phyloP scores from a whole-genome alignment of 305 asterid genomes.

The Fraxinus floribunda region DNA sequence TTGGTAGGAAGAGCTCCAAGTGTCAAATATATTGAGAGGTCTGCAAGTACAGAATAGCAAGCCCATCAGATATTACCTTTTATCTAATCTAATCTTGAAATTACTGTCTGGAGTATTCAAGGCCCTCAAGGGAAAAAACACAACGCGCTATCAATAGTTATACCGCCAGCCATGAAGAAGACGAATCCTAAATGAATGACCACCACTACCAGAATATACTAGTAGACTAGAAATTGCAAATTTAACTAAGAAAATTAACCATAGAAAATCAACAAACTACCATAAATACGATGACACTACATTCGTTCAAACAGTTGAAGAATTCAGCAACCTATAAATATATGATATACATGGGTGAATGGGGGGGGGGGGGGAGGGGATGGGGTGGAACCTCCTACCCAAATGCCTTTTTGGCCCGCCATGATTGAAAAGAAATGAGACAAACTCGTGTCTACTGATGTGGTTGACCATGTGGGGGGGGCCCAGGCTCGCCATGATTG shows the following conservation, averaged over 20 bases:
- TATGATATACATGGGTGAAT: background rate
- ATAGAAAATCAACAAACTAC: background rate
- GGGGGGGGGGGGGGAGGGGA: too few relatives aligned
- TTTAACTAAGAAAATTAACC: background rate
- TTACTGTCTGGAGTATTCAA: background rate
- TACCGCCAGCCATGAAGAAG: background rate
- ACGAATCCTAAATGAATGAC: background rate
- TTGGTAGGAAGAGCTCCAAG: background rate
- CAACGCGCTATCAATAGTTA: background rate
- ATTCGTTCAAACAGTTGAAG: background rate
- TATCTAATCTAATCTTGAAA: too few relatives aligned
- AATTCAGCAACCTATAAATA: background rate
- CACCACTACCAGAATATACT: background rate
- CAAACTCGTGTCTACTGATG: conserved; percentile 43
- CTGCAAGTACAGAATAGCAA: background rate
- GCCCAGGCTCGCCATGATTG: conserved; percentile 22
- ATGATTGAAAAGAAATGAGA: background rate
- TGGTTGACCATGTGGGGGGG: conserved; percentile 86
- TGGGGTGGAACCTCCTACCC: background rate
- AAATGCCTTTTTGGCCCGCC: background rate
- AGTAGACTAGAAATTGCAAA: background rate
- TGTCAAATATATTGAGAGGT: background rate
- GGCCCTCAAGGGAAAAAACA: background rate
- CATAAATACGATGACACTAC: background rate
- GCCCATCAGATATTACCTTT: background rate